These are phyloP conservation scores for Acer campestre DNA, from an alignment of 345 rosid species.

Conservation along the genomic window DNA sequence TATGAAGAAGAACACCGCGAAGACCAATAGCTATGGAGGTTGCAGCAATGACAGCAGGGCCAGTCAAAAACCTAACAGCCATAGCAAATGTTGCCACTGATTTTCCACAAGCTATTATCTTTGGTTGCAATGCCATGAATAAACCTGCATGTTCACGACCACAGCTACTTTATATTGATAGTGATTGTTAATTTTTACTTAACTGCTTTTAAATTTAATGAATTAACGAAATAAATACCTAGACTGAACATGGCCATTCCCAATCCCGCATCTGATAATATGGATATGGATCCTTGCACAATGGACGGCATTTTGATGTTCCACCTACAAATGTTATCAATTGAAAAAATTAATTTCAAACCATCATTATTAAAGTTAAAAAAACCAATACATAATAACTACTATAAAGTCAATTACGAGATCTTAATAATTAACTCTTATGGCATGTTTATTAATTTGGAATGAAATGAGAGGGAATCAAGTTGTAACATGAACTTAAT, in stretches of 20 bases:
- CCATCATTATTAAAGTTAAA: too few species aligned
- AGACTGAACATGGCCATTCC: conserved; percentile 38
- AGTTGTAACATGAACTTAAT: too few species aligned
- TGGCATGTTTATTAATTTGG: too few species aligned
- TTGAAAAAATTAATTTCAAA: neutral
- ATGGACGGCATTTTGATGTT: conserved; percentile 31
- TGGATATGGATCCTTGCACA: conserved; percentile 23
- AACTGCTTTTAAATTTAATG: neutral
- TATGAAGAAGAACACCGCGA: conserved; percentile 31
- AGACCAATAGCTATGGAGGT: conserved; percentile 31
- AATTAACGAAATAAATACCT: conserved; percentile 9
- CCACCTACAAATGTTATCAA: conserved; percentile 17
- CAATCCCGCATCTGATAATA: conserved; percentile 32
- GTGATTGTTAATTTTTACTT: neutral
- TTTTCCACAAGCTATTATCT: conserved; percentile 33
- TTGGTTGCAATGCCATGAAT: conserved; percentile 34
- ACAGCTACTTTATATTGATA: neutral
- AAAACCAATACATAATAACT: too few species aligned
- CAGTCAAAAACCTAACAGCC: conserved; percentile 30
- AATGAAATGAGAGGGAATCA: too few species aligned
- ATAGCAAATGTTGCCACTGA: conserved; percentile 25
- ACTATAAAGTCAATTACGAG: too few species aligned
- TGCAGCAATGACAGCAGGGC: conserved; percentile 31
- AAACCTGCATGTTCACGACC: conserved; percentile 16
- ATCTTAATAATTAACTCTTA: too few species aligned